Percentiles rank a stretch among this genome's conserved stretches.
Evolutionary conservation across 345 rosid species (phyloP).

Genomic region (Murraya paniculata): DNA sequence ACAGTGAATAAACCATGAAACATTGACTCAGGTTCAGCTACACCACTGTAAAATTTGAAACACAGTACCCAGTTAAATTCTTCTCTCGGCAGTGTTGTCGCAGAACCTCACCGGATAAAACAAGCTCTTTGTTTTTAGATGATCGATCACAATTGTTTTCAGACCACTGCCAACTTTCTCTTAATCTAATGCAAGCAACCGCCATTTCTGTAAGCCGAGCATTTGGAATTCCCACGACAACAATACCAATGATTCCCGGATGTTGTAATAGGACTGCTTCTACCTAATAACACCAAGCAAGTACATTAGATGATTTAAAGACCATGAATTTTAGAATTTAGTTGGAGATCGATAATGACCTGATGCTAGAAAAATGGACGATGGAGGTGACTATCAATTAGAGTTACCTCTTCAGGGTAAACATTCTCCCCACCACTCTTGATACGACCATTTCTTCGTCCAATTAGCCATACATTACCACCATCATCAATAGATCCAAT

Average conservation of each 20-base stretch:
- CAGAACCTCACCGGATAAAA: conserved; percentile 52
- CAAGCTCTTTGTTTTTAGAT: conserved; percentile 15
- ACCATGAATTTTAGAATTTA: not conserved
- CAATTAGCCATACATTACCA: conserved; percentile 79
- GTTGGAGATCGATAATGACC: not conserved
- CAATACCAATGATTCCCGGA: conserved; percentile 50
- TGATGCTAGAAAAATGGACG: not conserved
- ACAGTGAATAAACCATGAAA: not conserved
- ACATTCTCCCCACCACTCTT: conserved; percentile 89
- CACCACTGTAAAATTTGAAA: not conserved
- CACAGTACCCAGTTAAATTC: conserved; percentile 55
- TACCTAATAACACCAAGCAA: conserved; percentile 37
- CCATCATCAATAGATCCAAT: conserved; percentile 52
- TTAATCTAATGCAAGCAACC: conserved; percentile 60
- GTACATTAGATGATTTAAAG: not conserved
- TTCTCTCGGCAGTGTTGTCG: conserved; percentile 42
- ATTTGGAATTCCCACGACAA: conserved; percentile 64
- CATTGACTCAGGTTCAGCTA: not conserved
- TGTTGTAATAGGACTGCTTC: conserved; percentile 58
- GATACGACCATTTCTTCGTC: conserved; percentile 65
- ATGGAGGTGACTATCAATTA: not conserved
- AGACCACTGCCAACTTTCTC: conserved; percentile 65
- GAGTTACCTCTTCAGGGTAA: conserved; percentile 81
- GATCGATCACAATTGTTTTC: conserved; percentile 16
- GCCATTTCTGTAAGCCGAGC: conserved; percentile 68